phyloP scores from a whole-genome alignment of 2,329 filamentous ascomycete genomes.

The Talaromyces sp. region DNA sequence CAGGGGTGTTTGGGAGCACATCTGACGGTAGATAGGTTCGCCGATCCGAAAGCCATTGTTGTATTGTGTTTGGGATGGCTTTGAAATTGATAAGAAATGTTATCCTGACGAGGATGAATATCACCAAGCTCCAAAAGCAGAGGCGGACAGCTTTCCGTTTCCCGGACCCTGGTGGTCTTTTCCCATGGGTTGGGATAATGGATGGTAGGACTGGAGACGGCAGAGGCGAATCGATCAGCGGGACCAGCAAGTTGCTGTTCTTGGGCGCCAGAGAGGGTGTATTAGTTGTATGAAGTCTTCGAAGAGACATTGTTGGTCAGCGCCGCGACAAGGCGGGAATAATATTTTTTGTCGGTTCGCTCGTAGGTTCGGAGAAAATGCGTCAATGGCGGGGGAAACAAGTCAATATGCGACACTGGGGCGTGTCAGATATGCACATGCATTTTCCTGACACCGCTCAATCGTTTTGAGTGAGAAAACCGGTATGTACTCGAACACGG shows the following conservation, averaged over 20 bases:
- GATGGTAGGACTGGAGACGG: constrained; percentile 66
- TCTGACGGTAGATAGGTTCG: constrained; percentile 42
- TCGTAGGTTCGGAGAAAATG: not conserved
- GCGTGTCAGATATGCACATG: not conserved
- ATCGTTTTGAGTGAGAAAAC: not conserved
- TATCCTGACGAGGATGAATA: constrained; percentile 42
- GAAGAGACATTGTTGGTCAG: constrained; percentile 21
- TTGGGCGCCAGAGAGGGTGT: constrained; percentile 12
- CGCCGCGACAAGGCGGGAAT: constrained; percentile 26
- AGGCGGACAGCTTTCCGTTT: constrained; percentile 55
- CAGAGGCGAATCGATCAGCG: constrained; percentile 63
- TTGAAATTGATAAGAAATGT: not conserved
- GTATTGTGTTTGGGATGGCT: not conserved
- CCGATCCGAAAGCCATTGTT: constrained; percentile 22
- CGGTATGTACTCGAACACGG: not conserved
- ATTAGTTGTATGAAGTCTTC: constrained; percentile 15
- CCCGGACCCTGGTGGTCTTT: constrained; percentile 53
- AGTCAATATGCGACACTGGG: not conserved
- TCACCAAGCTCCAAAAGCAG: constrained; percentile 49
- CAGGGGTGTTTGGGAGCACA: constrained; percentile 64
- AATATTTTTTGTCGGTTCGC: constrained; percentile 13
- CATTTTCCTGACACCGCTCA: not conserved
- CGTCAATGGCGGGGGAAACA: not conserved
- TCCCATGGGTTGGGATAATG: constrained; percentile 60
- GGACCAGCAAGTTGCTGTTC: constrained; percentile 40